Evolutionary conservation across 139 green algal genomes (phyloP).

Genomic region (Picochlorum sp.): DNA sequence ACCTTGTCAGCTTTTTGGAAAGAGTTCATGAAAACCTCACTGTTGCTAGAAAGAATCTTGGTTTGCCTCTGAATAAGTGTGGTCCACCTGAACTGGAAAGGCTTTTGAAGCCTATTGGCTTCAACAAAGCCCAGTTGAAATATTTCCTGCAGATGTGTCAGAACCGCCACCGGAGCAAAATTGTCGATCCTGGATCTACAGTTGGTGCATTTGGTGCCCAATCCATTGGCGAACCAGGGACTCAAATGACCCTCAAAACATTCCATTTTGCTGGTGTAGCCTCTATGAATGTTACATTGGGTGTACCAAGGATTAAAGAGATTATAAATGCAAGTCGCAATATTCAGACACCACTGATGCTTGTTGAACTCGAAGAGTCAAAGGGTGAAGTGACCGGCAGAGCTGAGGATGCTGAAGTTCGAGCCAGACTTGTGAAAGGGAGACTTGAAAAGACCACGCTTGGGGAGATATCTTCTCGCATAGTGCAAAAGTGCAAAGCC

Average conservation of each 20-base stretch:
- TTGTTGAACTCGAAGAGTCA: conserved; percentile 30
- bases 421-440: conserved; percentile 83
- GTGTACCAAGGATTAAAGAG: conserved; percentile 98
- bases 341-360: conserved; percentile 95
- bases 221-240: conserved; percentile 91
- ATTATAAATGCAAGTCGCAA: conserved; percentile 97
- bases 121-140: conserved; percentile 52
- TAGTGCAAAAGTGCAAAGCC: conserved; percentile 16
- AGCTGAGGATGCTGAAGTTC: conserved; percentile 44
- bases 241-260: conserved; percentile 99
- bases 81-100: conserved; percentile 46
- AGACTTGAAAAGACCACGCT: conserved; percentile 84
- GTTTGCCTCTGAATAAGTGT: conserved; percentile 32
- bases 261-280: conserved; percentile 99
- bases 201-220: conserved; percentile 91
- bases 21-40: conserved; percentile 1
- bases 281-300: conserved; percentile 94
- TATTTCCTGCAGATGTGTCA: conserved; percentile 49
- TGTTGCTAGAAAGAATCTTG: conserved; percentile 33
- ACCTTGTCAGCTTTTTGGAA: conserved; percentile 9
- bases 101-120: conserved; percentile 38
- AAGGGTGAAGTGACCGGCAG: conserved; percentile 25
- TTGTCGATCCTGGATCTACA: conserved; percentile 78
- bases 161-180: conserved; percentile 8
- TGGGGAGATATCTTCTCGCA: conserved; percentile 58